These are phyloP conservation scores for Tagetes erecta DNA, from an alignment of 129 eudicot genomes.

Conservation along the genomic window DNA sequence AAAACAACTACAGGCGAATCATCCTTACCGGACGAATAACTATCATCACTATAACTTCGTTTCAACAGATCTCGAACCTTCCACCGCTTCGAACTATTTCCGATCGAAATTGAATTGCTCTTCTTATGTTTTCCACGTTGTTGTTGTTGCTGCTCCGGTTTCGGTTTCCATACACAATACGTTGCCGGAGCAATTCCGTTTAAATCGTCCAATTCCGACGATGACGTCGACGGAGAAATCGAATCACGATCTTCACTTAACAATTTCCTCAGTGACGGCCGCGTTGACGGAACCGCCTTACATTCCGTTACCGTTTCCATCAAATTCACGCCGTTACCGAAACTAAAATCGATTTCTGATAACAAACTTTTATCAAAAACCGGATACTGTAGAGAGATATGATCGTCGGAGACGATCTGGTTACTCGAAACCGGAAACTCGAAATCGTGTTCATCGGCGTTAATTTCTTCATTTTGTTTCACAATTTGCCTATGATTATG, in stretches of 20 bases:
- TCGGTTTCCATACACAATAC: conserved; percentile 81
- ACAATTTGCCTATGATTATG: background rate
- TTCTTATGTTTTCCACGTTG: conserved; percentile 46
- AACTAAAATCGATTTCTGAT: background rate
- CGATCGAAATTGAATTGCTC: conserved; percentile 46
- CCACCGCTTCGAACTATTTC: conserved; percentile 28
- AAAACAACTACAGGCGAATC: conserved; percentile 3
- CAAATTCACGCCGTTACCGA: background rate
- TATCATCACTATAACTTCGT: conserved; percentile 37
- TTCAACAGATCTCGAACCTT: conserved; percentile 39
- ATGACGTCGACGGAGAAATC: conserved; percentile 37
- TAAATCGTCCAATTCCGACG: conserved; percentile 54
- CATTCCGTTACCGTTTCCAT: conserved; percentile 2
- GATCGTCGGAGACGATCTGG: conserved; percentile 47
- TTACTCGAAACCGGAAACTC: conserved; percentile 46
- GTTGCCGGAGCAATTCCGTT: conserved; percentile 52
- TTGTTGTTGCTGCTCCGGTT: background rate
- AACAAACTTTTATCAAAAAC: conserved; percentile 51
- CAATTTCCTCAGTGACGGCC: conserved; percentile 52
- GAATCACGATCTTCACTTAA: conserved; percentile 51
- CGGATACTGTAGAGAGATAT: conserved; percentile 61
- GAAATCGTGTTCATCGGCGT: conserved; percentile 42
- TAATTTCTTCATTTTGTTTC: background rate
- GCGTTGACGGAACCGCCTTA: conserved; percentile 10
- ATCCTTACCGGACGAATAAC: conserved; percentile 19